Percentiles rank a stretch among this genome's conserved stretches.
These are phyloP conservation scores for Petunia secreta DNA, from an alignment of 257 asterid species.

Conservation along the genomic window DNA sequence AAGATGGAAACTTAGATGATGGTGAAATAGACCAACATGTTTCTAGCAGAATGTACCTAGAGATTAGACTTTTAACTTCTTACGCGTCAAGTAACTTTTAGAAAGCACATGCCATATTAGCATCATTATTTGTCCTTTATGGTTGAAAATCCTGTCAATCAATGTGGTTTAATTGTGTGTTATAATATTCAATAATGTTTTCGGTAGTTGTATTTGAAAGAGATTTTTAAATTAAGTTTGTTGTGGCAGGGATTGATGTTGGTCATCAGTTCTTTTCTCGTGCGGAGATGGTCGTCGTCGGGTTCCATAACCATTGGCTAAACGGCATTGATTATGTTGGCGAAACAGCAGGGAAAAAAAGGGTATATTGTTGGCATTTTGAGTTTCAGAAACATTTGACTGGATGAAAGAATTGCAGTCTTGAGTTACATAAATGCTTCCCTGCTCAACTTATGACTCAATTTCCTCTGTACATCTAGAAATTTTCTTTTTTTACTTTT, in stretches of 20 bases:
- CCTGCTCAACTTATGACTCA: background rate
- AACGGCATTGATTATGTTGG: conserved; percentile 82
- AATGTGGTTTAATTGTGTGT: conserved; percentile 3
- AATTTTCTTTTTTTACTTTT: background rate
- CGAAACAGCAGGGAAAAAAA: conserved; percentile 32
- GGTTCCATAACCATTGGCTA: conserved; percentile 87
- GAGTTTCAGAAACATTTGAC: background rate
- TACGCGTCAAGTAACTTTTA: background rate
- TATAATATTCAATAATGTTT: conserved; percentile 1
- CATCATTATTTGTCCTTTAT: background rate
- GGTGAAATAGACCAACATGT: background rate
- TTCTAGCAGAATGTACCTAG: background rate
- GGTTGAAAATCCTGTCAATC: background rate
- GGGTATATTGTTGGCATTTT: conserved; percentile 45
- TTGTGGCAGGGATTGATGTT: conserved; percentile 75
- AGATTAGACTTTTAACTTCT: background rate
- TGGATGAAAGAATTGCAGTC: background rate
- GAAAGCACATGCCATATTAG: background rate
- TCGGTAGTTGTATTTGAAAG: conserved; percentile 11
- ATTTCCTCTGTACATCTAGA: background rate
- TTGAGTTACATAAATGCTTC: background rate
- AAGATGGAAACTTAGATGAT: background rate
- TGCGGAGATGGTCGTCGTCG: conserved; percentile 91
- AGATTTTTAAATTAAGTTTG: conserved; percentile 27
- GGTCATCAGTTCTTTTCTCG: conserved; percentile 90